A percentile compares a stretch with the other conserved stretches of the same genome.
Conservation (phyloP, 1,284 basidiomycete genomes). For the Papiliotrema fonsecae region DNA sequence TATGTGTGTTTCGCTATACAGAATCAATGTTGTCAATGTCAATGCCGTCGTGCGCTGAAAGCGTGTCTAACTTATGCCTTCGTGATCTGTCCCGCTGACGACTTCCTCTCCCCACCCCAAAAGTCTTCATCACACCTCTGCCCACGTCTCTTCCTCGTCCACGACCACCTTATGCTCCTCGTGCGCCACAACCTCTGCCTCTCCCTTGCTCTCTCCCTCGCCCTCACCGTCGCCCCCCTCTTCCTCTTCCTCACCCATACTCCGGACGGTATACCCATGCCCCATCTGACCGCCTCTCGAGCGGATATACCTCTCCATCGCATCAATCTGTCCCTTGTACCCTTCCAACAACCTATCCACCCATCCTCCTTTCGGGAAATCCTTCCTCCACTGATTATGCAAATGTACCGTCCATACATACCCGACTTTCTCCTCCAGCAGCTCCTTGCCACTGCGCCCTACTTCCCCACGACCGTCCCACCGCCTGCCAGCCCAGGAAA, state of each 20-base stretch:
- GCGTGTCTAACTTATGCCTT: too few species aligned
- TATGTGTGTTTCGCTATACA: too few species aligned
- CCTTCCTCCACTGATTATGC: constrained; percentile 88
- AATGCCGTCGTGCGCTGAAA: too few species aligned
- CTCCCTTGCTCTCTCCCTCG: too few species aligned
- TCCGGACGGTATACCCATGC: background rate
- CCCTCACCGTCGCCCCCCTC: background rate
- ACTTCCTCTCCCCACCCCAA: too few species aligned
- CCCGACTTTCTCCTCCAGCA: constrained; percentile 60
- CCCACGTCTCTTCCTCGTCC: too few species aligned
- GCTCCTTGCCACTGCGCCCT: constrained; percentile 24
- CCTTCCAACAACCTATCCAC: constrained; percentile 65
- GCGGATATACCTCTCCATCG: constrained; percentile 4
- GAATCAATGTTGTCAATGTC: too few species aligned
- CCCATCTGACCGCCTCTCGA: background rate
- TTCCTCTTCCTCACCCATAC: background rate
- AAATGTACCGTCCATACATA: constrained; percentile 80
- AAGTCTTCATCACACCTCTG: too few species aligned
- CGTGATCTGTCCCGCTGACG: too few species aligned
- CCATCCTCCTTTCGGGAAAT: constrained; percentile 72
- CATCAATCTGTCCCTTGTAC: constrained; percentile 52
- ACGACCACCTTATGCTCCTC: too few species aligned
- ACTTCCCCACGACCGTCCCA: constrained; percentile 60
- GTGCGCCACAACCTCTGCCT: too few species aligned
- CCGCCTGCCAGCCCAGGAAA: constrained; percentile 56